A percentile compares a stretch with the other conserved stretches of the same genome.
These are phyloP conservation scores for Phytophthora litchii DNA, from an alignment of 352 stramenopile genomes.

Conservation along the genomic window DNA sequence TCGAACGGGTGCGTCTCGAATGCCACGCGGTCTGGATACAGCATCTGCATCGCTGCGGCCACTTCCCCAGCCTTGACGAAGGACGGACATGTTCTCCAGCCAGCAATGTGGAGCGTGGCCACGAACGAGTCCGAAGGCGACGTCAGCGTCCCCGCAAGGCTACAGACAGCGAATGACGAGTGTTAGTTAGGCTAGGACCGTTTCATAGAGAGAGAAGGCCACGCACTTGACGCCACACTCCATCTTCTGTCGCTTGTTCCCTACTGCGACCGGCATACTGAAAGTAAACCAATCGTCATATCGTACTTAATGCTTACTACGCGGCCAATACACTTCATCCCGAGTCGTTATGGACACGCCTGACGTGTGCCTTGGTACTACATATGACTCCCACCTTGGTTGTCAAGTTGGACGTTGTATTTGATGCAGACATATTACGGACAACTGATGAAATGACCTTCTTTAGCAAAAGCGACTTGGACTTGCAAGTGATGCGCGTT, in stretches of 20 bases:
- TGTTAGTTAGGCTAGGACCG: slow-evolving; percentile 2
- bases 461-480: too few relatives aligned
- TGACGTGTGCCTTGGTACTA: too few relatives aligned
- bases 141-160: slow-evolving; percentile 49
- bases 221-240: slow-evolving; percentile 60
- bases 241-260: slow-evolving; percentile 45
- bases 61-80: slow-evolving; percentile 71
- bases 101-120: slow-evolving; percentile 67
- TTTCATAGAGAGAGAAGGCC: background rate
- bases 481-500: too few relatives aligned
- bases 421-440: too few relatives aligned
- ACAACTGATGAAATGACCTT: too few relatives aligned
- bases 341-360: too few relatives aligned
- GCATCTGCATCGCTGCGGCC: slow-evolving; percentile 61
- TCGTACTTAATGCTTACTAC: too few relatives aligned
- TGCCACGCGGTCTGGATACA: slow-evolving; percentile 61
- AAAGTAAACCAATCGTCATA: too few relatives aligned
- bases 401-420: too few relatives aligned
- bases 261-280: too few relatives aligned
- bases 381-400: too few relatives aligned
- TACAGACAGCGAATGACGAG: slow-evolving; percentile 19
- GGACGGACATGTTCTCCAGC: slow-evolving; percentile 71
- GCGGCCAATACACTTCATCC: too few relatives aligned
- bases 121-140: slow-evolving; percentile 16
- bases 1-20: slow-evolving; percentile 57